Percentiles rank a stretch among this genome's conserved stretches.
phyloP scores from a whole-genome alignment of 1,284 basidiomycete genomes.

The Pseudozyma sp. region DNA sequence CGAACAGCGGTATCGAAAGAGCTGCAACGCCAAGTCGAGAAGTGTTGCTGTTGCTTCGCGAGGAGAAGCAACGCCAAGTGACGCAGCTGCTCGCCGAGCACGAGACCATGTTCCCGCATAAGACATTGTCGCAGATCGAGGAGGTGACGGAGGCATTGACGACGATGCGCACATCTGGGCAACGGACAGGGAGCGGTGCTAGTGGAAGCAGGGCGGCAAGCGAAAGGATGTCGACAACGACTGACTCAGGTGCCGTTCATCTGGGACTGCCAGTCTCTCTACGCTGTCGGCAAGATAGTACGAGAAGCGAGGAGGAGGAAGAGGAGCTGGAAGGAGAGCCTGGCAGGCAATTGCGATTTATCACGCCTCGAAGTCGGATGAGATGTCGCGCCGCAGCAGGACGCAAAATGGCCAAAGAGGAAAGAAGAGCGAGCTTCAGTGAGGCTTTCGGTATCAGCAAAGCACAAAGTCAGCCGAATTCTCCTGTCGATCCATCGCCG shows the following conservation, averaged over 20 bases:
- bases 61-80: conserved; percentile 3
- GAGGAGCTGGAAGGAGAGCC: neutral
- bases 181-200: conserved; percentile 14
- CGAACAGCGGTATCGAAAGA: neutral
- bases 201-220: conserved; percentile 14
- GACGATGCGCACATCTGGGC: conserved; percentile 9
- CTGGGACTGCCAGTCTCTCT: conserved; percentile 21
- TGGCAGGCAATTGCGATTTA: conserved; percentile 9
- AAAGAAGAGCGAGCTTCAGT: conserved; percentile 1
- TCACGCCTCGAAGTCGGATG: conserved; percentile 22
- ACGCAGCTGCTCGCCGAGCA: conserved; percentile 18
- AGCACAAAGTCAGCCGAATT: neutral
- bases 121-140: conserved; percentile 30
- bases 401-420: conserved; percentile 2
- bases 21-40: conserved; percentile 1
- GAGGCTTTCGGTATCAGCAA: neutral
- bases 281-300: neutral
- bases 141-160: conserved; percentile 28
- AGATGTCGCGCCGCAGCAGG: conserved; percentile 20
- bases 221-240: conserved; percentile 4
- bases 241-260: conserved; percentile 3
- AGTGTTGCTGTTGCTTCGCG: neutral
- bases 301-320: neutral
- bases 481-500: conserved; percentile 8
- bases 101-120: conserved; percentile 37